Percentiles rank a stretch among this genome's conserved stretches.
Conservation (phyloP, 75 land plant species). For the Isoetes taiwanensis region DNA sequence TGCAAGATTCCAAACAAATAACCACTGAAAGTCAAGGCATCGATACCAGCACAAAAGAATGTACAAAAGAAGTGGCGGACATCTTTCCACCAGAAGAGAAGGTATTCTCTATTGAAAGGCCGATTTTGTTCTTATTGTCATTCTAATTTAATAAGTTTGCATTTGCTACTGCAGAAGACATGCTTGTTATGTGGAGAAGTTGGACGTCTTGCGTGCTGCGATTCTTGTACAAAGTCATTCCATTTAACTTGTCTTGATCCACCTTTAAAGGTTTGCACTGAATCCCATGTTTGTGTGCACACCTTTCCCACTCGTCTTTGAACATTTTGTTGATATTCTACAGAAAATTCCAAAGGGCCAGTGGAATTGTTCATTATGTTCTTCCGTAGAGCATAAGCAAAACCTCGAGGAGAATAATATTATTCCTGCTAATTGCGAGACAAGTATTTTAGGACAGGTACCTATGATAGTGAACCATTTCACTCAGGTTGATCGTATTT, state of each 20-base stretch:
- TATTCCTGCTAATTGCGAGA: neutral
- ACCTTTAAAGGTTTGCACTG: slow-evolving; percentile 12
- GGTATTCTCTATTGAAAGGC: too few species aligned
- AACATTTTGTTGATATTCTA: neutral
- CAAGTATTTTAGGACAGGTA: neutral
- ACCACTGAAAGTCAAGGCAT: too few species aligned
- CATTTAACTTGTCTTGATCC: slow-evolving; percentile 13
- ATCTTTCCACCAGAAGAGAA: too few species aligned
- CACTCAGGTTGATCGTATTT: slow-evolving; percentile 64
- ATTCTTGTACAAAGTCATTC: slow-evolving; percentile 9
- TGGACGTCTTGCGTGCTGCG: slow-evolving; percentile 10
- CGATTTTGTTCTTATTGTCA: too few species aligned
- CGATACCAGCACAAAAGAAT: too few species aligned
- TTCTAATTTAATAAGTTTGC: too few species aligned
- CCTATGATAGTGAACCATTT: neutral
- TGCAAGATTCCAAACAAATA: too few species aligned
- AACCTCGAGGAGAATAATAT: neutral
- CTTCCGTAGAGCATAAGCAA: neutral
- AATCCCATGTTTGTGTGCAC: neutral
- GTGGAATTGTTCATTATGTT: slow-evolving; percentile 12
- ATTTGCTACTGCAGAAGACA: too few species aligned
- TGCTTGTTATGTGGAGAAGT: slow-evolving; percentile 22
- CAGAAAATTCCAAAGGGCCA: slow-evolving; percentile 15
- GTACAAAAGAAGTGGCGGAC: too few species aligned
- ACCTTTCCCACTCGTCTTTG: neutral